These are phyloP conservation scores for Pseudogymnoascus verrucosus DNA, from an alignment of 2,329 filamentous ascomycete genomes.

Conservation along the genomic window DNA sequence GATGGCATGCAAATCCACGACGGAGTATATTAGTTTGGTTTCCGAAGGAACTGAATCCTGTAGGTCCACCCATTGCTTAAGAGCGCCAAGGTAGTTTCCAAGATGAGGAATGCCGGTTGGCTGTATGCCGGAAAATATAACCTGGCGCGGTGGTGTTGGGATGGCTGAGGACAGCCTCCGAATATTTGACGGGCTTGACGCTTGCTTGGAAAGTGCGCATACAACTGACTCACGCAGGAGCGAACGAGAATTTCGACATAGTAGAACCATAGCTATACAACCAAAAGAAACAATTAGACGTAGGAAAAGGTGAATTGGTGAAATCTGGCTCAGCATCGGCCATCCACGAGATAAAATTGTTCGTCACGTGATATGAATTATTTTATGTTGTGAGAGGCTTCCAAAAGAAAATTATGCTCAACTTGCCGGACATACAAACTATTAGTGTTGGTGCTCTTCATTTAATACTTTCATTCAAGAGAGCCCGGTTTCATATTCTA, in stretches of 20 bases:
- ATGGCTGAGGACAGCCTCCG: not conserved
- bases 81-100: conserved; percentile 88
- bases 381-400: not conserved
- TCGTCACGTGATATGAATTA: not conserved
- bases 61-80: conserved; percentile 76
- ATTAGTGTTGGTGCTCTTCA: not conserved
- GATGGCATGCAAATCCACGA: conserved; percentile 92
- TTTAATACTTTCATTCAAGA: not conserved
- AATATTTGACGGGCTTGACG: conserved; percentile 1
- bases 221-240: not conserved
- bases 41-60: conserved; percentile 54
- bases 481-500: not conserved
- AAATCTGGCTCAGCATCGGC: not conserved
- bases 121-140: conserved; percentile 94
- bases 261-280: not conserved
- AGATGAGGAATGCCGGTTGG: conserved; percentile 90
- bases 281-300: not conserved
- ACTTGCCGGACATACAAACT: not conserved
- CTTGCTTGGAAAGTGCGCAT: not conserved
- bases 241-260: not conserved
- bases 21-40: conserved; percentile 68
- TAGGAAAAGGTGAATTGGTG: not conserved
- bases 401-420: not conserved
- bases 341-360: not conserved
- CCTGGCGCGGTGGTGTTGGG: conserved; percentile 23